Base-by-base conservation (phyloP, 2,329 filamentous ascomycete genomes). In the Chaetomium sp. region DNA sequence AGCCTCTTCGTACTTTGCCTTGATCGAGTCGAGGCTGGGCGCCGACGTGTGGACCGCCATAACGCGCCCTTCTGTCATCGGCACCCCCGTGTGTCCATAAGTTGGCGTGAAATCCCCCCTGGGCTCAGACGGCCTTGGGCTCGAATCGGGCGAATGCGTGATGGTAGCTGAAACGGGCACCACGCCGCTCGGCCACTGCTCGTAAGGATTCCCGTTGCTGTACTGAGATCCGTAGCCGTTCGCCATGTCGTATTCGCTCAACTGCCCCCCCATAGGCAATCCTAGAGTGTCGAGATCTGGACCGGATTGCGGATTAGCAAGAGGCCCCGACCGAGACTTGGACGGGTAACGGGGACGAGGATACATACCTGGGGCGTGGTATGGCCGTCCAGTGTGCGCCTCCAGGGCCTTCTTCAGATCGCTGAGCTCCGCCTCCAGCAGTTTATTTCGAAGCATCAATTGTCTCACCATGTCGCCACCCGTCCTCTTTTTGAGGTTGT, bases 401-500 rank as follows among this genome's bases (percentile, higher is more conserved):
- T 79, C 79, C 72, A 83, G 75, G 67, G 74, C 78, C 69, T 83
- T 78, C 69, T 77, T 78, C 64, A 84, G 72, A 23, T 76, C 75
- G 65, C 74, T 74, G 42, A 86, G 73, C 74, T 87, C 83, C 31
- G 82, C 78, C 72, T 87, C 83, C 57, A 87, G 79, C 38, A 78
- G 78, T 70, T 80, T 80, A 74, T 86, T 86, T 67, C 80, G 80
- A 68, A 78, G 79, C 54, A 83, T 74, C 53, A 86, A 75, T 51
- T 82, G 80, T 71, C 84, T 82, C 63, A 85, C 76, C n/a, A 79
- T 80, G 68, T 81, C 78, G 69, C 85, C 81, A 57, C 80, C 78
- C 72, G 75, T 78, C 57, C 82, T 78, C 77, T 77, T 80, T 67
- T 82, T 81, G 68, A 96, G 84, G 69, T 94, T 90, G 62, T 88